phyloP scores from a whole-genome alignment of 306 rosid species.

The Sicyos edulis region DNA sequence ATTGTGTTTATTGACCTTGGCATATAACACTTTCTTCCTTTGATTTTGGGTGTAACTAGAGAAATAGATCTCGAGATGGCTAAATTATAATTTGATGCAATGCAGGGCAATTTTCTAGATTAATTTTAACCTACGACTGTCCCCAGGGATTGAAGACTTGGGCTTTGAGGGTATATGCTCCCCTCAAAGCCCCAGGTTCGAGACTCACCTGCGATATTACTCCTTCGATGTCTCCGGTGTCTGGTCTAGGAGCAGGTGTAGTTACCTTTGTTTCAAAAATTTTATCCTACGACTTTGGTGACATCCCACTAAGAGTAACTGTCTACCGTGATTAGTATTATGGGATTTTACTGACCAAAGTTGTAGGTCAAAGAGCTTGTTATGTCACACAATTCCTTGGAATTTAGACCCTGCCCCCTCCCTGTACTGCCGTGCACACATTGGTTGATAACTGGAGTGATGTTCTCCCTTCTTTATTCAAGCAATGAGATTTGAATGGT shows the following conservation, averaged over 20 bases:
- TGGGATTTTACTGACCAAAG: not conserved
- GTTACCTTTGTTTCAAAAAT: too few relatives aligned
- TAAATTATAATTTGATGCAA: not conserved
- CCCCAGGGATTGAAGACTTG: too few relatives aligned
- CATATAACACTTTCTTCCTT: not conserved
- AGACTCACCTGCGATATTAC: too few relatives aligned
- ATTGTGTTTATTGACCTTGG: not conserved
- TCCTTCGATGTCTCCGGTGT: too few relatives aligned
- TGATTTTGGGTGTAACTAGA: not conserved
- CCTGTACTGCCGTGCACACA: not conserved
- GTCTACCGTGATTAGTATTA: not conserved
- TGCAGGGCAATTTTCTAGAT: not conserved
- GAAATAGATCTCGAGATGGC: not conserved
- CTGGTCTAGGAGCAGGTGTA: too few relatives aligned
- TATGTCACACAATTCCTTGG: too few relatives aligned
- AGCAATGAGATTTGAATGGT: not conserved
- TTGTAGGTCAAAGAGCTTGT: not conserved
- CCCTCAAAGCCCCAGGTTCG: too few relatives aligned
- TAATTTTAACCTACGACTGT: too few relatives aligned
- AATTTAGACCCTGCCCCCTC: not conserved
- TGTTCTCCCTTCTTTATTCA: not conserved
- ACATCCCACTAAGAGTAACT: not conserved
- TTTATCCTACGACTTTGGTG: too few relatives aligned
- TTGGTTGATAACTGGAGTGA: not conserved
- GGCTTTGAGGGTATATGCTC: too few relatives aligned